A percentile compares a stretch with the other conserved stretches of the same genome.
Conservation (phyloP, 257 asterid species). For the Solanum virginianum region DNA sequence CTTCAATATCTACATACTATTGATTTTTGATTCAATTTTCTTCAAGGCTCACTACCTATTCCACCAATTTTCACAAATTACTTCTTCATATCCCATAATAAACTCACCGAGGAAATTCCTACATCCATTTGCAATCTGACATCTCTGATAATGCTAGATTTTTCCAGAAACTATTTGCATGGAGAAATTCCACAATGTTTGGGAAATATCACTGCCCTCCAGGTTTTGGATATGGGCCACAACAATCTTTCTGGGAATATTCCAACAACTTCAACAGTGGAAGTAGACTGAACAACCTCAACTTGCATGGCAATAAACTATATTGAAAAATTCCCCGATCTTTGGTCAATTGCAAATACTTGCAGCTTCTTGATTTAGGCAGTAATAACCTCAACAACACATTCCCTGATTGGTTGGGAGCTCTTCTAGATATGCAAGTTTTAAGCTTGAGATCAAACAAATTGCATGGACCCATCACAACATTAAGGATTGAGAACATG, state of each 20-base stretch:
- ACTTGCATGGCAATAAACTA: slow-evolving; percentile 2
- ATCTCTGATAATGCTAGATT: background rate
- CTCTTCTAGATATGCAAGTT: background rate
- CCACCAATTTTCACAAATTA: background rate
- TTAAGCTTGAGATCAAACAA: background rate
- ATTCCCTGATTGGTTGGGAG: background rate
- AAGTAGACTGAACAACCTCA: background rate
- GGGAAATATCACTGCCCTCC: background rate
- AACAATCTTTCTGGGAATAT: background rate
- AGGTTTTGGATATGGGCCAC: background rate
- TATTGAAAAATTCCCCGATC: slow-evolving; percentile 8
- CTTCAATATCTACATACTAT: no score
- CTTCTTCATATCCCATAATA: background rate
- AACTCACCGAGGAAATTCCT: background rate
- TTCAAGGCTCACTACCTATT: background rate
- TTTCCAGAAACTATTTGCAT: fast-evolving
- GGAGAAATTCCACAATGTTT: background rate
- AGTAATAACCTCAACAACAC: background rate
- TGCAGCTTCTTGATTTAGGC: slow-evolving; percentile 7
- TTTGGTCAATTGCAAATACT: background rate
- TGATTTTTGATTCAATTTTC: no score
- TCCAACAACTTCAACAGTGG: background rate
- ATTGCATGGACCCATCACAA: background rate
- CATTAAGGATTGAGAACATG: background rate
- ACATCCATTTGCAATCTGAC: background rate